Conservation (phyloP, 345 rosid species). For the Rhodomyrtus tomentosa region DNA sequence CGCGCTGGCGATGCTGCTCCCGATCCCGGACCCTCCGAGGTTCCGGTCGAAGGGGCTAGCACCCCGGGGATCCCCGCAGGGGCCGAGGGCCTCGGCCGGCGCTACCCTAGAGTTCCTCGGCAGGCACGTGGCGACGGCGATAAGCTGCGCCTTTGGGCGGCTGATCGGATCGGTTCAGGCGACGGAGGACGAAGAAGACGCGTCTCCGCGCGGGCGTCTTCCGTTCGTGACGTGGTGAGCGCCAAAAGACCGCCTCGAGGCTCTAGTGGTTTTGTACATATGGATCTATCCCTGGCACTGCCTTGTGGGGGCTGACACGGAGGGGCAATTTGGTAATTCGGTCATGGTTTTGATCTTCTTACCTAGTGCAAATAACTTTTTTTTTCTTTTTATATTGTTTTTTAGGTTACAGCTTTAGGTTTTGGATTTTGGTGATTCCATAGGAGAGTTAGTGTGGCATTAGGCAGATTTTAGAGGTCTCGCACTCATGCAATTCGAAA, state of each 20-base stretch:
- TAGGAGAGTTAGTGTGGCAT: neutral
- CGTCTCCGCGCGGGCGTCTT: neutral
- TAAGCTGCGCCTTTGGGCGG: neutral
- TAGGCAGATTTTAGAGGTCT: neutral
- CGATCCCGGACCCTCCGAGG: neutral
- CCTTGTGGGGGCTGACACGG: neutral
- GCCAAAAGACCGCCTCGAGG: neutral
- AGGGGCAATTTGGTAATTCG: neutral
- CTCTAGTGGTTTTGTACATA: neutral
- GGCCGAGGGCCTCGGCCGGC: neutral
- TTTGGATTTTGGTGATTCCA: neutral
- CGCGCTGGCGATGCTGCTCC: neutral
- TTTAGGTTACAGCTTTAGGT: neutral
- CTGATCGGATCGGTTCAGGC: neutral
- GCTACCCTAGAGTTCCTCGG: neutral
- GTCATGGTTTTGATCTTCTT: neutral
- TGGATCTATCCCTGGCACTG: neutral
- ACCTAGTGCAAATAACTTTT: neutral
- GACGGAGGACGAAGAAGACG: neutral
- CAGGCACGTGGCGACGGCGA: neutral
- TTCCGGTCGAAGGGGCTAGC: neutral
- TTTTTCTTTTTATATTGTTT: rapidly evolving
- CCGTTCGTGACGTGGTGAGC: neutral
- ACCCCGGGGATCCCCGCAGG: neutral
- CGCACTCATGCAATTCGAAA: neutral